Conservation (phyloP, 257 asterid genomes). For the Solanum sejunctum region DNA sequence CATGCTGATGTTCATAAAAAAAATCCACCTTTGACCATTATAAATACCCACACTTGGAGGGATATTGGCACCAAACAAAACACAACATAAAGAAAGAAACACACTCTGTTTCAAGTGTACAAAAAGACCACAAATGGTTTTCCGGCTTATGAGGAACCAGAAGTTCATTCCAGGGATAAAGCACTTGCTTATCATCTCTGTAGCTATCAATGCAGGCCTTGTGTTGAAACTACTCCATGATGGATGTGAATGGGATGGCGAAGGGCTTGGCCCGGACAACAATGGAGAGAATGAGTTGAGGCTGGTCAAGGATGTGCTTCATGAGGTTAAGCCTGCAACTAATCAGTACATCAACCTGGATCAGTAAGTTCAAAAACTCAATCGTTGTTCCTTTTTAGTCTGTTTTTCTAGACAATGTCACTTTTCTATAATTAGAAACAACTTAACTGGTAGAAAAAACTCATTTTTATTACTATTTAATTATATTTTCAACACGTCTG, state of each 20-base stretch:
- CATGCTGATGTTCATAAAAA: neutral
- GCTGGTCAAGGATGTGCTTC: neutral
- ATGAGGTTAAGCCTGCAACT: neutral
- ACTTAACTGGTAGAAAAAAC: too few relatives aligned
- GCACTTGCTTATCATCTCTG: conserved; percentile 16
- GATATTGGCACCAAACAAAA: neutral
- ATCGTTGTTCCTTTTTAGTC: neutral
- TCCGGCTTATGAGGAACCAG: neutral
- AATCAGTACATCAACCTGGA: conserved; percentile 43
- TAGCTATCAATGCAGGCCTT: conserved; percentile 21
- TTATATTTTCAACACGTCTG: neutral
- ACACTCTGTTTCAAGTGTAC: neutral
- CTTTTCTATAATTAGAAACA: neutral
- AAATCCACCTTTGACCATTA: neutral
- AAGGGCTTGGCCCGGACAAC: neutral
- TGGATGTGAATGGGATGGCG: conserved; percentile 4
- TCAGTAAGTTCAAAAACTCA: conserved; percentile 45
- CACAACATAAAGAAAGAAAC: neutral
- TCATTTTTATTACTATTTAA: too few relatives aligned
- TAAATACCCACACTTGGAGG: neutral
- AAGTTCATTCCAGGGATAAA: neutral
- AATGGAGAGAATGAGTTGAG: neutral
- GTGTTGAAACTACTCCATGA: conserved; percentile 10
- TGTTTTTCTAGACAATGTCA: neutral
- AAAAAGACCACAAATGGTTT: neutral